Conservation (phyloP, 371 early-diverging fungal species). For the Basidiobolus meristosporus region DNA sequence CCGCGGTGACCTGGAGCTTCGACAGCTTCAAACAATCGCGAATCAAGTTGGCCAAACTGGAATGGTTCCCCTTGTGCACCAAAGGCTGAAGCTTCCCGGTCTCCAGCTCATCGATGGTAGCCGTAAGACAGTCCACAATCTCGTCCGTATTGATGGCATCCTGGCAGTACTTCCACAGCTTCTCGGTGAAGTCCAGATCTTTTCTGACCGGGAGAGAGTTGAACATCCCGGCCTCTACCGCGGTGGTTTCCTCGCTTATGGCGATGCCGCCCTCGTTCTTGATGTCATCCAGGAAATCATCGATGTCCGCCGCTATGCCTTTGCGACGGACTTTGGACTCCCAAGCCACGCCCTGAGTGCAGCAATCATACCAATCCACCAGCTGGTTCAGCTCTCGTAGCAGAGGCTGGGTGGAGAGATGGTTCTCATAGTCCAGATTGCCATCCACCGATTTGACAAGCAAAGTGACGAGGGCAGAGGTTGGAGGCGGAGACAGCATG, state of each 20-base stretch:
- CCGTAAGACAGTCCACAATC: slow-evolving; percentile 5
- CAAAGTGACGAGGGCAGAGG: no score
- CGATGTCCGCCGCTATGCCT: no score
- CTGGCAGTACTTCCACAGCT: slow-evolving; percentile 14
- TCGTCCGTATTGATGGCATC: slow-evolving; percentile 4
- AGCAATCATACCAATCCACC: no score
- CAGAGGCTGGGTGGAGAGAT: no score
- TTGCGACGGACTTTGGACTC: no score
- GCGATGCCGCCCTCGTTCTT: no score
- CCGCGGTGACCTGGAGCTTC: slow-evolving; percentile 7
- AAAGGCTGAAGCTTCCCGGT: slow-evolving; percentile 8
- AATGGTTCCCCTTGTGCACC: slow-evolving; percentile 11
- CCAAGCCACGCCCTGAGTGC: no score
- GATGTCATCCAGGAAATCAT: no score
- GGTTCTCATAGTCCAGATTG: no score
- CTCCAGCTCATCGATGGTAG: slow-evolving; percentile 11
- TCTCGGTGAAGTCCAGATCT: slow-evolving; percentile 24
- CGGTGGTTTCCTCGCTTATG: slow-evolving; percentile 1
- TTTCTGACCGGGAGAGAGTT: slow-evolving; percentile 7
- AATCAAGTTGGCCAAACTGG: slow-evolving; percentile 9
- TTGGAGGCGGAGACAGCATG: no score
- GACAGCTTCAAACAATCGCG: slow-evolving; percentile 9
- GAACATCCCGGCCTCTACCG: slow-evolving; percentile 4
- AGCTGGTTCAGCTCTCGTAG: no score
- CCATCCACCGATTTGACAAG: no score